phyloP scores from a whole-genome alignment of 2,329 filamentous ascomycete species.

The Fusarium sp. region DNA sequence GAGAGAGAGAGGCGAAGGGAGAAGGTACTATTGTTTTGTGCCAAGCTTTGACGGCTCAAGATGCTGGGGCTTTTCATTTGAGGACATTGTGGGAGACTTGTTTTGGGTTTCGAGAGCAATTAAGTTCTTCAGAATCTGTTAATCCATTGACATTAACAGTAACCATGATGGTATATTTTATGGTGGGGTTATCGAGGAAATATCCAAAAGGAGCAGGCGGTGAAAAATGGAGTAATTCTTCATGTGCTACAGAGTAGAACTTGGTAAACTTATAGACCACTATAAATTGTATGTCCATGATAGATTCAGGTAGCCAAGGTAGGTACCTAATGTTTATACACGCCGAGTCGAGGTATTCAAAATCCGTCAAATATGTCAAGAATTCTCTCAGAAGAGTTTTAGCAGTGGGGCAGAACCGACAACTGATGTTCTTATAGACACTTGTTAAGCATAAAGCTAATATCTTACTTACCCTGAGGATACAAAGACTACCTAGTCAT shows the following conservation, averaged over 20 bases:
- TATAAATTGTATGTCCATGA: background rate
- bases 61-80: conserved; percentile 60
- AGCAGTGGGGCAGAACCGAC: background rate
- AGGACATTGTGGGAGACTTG: conserved; percentile 20
- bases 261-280: background rate
- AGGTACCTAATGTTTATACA: background rate
- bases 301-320: background rate
- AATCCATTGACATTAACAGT: background rate
- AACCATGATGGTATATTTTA: background rate
- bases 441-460: background rate
- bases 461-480: background rate
- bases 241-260: background rate
- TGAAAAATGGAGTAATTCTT: conserved; percentile 26
- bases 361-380: background rate
- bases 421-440: background rate
- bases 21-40: conserved; percentile 85
- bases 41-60: conserved; percentile 82
- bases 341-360: too few relatives aligned
- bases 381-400: background rate
- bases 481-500: background rate
- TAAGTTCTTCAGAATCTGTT: conserved; percentile 16
- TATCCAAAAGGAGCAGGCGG: conserved; percentile 37
- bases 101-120: background rate
- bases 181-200: conserved; percentile 35
- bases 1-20: background rate